Conservation (phyloP, 257 asterid genomes). For the Solanum paucissectum region DNA sequence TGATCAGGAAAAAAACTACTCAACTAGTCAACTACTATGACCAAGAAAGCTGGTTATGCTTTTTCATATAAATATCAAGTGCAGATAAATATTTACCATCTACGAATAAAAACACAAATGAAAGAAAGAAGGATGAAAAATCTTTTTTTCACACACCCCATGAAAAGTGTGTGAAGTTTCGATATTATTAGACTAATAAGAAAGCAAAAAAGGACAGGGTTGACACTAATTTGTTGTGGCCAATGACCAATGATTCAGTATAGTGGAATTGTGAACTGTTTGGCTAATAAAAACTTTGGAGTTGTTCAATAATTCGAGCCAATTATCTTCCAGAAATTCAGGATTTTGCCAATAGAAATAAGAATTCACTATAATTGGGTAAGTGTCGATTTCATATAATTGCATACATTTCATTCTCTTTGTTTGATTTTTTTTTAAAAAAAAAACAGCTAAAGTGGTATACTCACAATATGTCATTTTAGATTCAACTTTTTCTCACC, state of each 20-base stretch:
- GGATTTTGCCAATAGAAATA: background rate
- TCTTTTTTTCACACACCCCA: too few relatives aligned
- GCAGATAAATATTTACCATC: too few relatives aligned
- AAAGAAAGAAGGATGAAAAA: too few relatives aligned
- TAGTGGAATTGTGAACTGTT: background rate
- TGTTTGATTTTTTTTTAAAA: background rate
- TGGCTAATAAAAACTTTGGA: background rate
- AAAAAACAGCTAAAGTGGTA: background rate
- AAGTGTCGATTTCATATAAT: background rate
- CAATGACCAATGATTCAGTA: background rate
- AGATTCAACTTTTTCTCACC: background rate
- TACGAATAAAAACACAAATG: too few relatives aligned
- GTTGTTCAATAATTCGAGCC: background rate
- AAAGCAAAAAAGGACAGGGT: background rate
- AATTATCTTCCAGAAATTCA: background rate
- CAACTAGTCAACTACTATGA: too few relatives aligned
- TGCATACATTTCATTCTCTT: background rate
- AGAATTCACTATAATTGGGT: background rate
- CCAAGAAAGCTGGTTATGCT: too few relatives aligned
- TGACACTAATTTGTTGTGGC: background rate
- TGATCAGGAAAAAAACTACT: too few relatives aligned
- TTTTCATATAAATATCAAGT: too few relatives aligned
- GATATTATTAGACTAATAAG: background rate
- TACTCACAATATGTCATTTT: background rate
- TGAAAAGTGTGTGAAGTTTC: too few relatives aligned